These are phyloP conservation scores for Apocynum venetum DNA, from an alignment of 257 asterid genomes.

Conservation along the genomic window DNA sequence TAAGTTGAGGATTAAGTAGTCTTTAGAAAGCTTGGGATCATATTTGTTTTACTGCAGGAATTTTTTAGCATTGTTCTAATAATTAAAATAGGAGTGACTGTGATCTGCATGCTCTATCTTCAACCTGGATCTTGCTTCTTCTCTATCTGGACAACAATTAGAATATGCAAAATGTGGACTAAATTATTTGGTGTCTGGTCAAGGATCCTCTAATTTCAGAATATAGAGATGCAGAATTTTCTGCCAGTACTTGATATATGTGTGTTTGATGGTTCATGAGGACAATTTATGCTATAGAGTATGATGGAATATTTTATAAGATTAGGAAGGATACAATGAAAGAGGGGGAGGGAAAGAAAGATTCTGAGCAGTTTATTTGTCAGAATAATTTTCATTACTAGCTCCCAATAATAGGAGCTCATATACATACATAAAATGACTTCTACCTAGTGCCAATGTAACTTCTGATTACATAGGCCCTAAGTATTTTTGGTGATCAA, in stretches of 20 bases:
- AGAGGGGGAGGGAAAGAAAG: not conserved
- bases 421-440: not conserved
- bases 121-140: not conserved
- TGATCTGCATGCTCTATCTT: not conserved
- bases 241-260: not conserved
- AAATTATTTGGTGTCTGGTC: not conserved
- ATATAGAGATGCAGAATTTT: not conserved
- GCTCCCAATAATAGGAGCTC: not conserved
- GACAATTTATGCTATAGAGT: not conserved
- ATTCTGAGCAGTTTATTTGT: not conserved
- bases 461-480: not conserved
- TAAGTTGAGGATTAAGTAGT: too few relatives aligned
- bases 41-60: not conserved
- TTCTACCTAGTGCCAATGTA: not conserved
- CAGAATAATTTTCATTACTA: not conserved
- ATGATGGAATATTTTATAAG: not conserved
- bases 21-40: not conserved
- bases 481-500: too few relatives aligned
- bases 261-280: not conserved
- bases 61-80: not conserved
- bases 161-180: not conserved
- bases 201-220: not conserved
- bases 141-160: not conserved
- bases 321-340: not conserved
- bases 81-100: not conserved